phyloP scores from a whole-genome alignment of 768 basidiomycete species.

The Albatrellus ellisii region DNA sequence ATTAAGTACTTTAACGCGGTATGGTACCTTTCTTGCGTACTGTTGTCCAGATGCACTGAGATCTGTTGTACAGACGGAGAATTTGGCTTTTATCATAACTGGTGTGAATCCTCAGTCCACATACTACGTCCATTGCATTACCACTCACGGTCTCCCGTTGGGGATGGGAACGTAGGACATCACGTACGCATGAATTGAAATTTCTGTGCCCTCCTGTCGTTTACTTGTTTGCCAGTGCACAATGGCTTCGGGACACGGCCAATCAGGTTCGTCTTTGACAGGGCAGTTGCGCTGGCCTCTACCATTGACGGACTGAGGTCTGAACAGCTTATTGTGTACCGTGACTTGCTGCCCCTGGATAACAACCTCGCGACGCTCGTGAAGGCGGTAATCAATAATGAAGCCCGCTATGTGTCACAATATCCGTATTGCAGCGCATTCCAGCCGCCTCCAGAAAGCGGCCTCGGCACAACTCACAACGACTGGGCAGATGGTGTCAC shows the following conservation, averaged over 20 bases:
- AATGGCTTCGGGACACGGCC: slow-evolving; percentile 74
- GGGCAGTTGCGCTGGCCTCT: no score
- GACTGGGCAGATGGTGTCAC: slow-evolving; percentile 56
- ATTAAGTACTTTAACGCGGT: slow-evolving; percentile 55
- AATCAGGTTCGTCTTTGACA: slow-evolving; percentile 42
- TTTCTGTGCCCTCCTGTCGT: slow-evolving; percentile 5
- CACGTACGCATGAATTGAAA: slow-evolving; percentile 34
- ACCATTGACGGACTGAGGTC: slow-evolving; percentile 3
- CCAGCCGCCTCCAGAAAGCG: slow-evolving; percentile 69
- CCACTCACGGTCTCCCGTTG: neutral
- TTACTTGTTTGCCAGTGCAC: slow-evolving; percentile 35
- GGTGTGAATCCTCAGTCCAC: slow-evolving; percentile 34
- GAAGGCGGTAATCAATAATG: slow-evolving; percentile 75
- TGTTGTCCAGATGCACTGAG: neutral
- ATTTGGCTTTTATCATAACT: slow-evolving; percentile 71
- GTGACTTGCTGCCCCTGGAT: slow-evolving; percentile 42
- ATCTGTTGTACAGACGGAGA: slow-evolving; percentile 31
- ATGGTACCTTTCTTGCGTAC: neutral
- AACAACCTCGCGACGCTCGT: slow-evolving; percentile 46
- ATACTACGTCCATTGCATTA: slow-evolving; percentile 1
- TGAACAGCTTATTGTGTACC: slow-evolving; percentile 57
- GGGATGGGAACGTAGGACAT: slow-evolving; percentile 38
- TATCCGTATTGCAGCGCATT: slow-evolving; percentile 76
- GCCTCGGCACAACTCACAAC: slow-evolving; percentile 48
- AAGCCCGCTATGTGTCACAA: slow-evolving; percentile 57